Conservation (phyloP, 208 protist species). For the Crithidia acanthocephali region DNA sequence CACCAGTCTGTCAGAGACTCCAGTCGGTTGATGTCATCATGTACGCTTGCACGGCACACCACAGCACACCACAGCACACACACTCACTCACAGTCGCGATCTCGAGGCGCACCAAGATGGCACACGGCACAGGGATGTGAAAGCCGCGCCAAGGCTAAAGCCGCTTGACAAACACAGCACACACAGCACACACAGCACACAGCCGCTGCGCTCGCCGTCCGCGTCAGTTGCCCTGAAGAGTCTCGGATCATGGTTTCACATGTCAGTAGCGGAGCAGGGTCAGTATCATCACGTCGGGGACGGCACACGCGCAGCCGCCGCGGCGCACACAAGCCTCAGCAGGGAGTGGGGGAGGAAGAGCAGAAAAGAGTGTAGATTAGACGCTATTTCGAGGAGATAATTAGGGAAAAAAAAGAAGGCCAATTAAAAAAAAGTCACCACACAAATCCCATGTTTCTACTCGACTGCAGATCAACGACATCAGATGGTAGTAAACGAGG, state of each 20-base stretch:
- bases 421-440: no score
- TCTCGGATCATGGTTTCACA: constrained; percentile 37
- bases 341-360: constrained; percentile 3
- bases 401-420: no score
- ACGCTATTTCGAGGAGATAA: background rate
- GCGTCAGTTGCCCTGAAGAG: constrained; percentile 38
- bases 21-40: constrained; percentile 47
- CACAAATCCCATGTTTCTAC: no score
- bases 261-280: constrained; percentile 39
- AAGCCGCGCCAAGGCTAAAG: constrained; percentile 48
- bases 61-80: constrained; percentile 3
- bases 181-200: background rate
- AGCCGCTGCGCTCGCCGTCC: constrained; percentile 8
- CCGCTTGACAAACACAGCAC: constrained; percentile 22
- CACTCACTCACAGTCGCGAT: constrained; percentile 7
- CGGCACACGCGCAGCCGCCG: background rate
- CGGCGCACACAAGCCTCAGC: background rate
- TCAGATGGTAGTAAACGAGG: no score
- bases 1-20: constrained; percentile 37
- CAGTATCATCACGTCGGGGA: constrained; percentile 30
- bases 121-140: constrained; percentile 40
- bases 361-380: background rate
- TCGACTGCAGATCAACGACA: no score
- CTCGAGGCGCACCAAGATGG: constrained; percentile 48
- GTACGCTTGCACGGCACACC: constrained; percentile 4